These are phyloP conservation scores for Asterophora parasitica DNA, from an alignment of 768 basidiomycete genomes.

Conservation along the genomic window DNA sequence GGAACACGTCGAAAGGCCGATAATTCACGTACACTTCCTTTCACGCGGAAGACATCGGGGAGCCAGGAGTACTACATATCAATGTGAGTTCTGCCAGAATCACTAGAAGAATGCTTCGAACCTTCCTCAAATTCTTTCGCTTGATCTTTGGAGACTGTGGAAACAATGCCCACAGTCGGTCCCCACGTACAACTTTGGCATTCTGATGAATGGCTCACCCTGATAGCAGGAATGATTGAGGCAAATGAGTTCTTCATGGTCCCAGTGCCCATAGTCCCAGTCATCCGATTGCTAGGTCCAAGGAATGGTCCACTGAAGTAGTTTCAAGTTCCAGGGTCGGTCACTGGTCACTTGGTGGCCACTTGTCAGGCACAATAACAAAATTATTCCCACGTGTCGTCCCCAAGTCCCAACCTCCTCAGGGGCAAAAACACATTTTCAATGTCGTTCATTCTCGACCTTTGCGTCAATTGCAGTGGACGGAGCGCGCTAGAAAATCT, in stretches of 20 bases:
- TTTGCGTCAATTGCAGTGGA: too few species aligned
- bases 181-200: background rate
- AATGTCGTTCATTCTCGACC: too few species aligned
- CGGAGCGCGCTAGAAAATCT: too few species aligned
- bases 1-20: background rate
- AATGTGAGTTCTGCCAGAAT: background rate
- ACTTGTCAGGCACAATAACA: too few species aligned
- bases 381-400: too few species aligned
- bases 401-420: too few species aligned
- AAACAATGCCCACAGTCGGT: constrained; percentile 2
- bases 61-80: constrained; percentile 75
- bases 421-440: too few species aligned
- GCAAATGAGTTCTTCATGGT: constrained; percentile 26
- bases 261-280: constrained; percentile 12
- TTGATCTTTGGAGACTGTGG: constrained; percentile 39
- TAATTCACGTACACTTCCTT: constrained; percentile 66
- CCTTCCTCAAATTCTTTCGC: constrained; percentile 52
- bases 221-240: constrained; percentile 26
- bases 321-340: too few species aligned
- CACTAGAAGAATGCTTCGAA: background rate
- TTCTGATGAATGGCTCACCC: constrained; percentile 12
- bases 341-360: too few species aligned
- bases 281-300: constrained; percentile 4
- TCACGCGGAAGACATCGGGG: constrained; percentile 78
- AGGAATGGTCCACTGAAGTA: background rate